phyloP scores from a whole-genome alignment of 192 early-diverging fungal species.

The Coemansia umbellata region DNA sequence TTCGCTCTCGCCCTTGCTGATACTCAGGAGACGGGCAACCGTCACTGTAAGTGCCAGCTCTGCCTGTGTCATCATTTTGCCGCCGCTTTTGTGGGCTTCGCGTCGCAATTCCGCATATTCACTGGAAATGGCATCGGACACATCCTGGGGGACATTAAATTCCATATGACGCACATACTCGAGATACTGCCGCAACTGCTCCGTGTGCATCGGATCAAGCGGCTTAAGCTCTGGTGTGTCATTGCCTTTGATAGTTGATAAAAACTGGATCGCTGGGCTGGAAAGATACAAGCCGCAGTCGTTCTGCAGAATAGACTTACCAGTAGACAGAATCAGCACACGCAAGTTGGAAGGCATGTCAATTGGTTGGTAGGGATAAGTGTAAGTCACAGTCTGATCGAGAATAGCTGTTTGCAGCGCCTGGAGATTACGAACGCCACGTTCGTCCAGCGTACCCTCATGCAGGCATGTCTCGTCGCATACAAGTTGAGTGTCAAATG shows the following conservation, averaged over 20 bases:
- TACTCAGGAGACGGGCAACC: slow-evolving; percentile 42
- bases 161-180: slow-evolving; percentile 50
- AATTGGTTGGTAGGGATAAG: slow-evolving; percentile 68
- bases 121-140: slow-evolving; percentile 59
- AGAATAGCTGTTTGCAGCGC: slow-evolving; percentile 58
- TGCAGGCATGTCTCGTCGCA: slow-evolving; percentile 70
- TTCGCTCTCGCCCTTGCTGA: slow-evolving; percentile 37
- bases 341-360: slow-evolving; percentile 67
- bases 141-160: slow-evolving; percentile 58
- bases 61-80: slow-evolving; percentile 42
- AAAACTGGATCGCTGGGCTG: slow-evolving; percentile 12
- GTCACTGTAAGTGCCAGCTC: slow-evolving; percentile 42
- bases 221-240: slow-evolving; percentile 8
- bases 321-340: slow-evolving; percentile 59
- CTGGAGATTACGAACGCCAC: slow-evolving; percentile 68
- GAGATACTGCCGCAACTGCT: slow-evolving; percentile 58
- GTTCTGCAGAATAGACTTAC: slow-evolving; percentile 64
- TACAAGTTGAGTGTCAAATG: slow-evolving; percentile 55
- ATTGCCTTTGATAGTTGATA: slow-evolving; percentile 8
- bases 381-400: slow-evolving; percentile 61
- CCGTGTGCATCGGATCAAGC: slow-evolving; percentile 49
- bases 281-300: slow-evolving; percentile 56
- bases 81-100: slow-evolving; percentile 28
- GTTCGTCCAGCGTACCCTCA: slow-evolving; percentile 64
- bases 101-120: slow-evolving; percentile 39